Evolutionary conservation across 2,329 filamentous ascomycete species (phyloP), one percentile per base, ranked within the genome.

Genomic region (Coniochaeta hoffmannii): DNA sequence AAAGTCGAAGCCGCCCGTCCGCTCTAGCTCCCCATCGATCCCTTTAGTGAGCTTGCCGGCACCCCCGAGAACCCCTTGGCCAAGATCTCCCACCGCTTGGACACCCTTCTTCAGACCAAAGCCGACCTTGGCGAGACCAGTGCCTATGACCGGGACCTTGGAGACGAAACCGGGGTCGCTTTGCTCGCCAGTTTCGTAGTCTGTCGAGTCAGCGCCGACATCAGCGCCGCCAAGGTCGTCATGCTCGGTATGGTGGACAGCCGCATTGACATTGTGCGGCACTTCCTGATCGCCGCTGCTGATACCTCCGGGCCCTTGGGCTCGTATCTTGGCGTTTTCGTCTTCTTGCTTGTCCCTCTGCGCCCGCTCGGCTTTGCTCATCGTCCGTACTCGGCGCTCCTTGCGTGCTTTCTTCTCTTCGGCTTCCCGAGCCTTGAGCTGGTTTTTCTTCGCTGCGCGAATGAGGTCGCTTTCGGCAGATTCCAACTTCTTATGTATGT

Each of bases 391-490:
- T 56, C 76, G 78, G 30, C 71, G 66, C 50, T 77, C 71, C 56
- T 76, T 81, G n/a, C 85, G 82, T 1, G 75, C 72, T 60, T 80
- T 80, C 66, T 88, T 91, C 41, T 85, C 86, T 7, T 83, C 81
- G 53, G 82, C 81, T 53, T 78, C 77, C 55, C 78, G 68, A 64
- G 84, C 77, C 66, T 93, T 87, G n/a, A 87, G 73, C 62, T 97
- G 85, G 14, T 84, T 85, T 67, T 86, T 90, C 66, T 91, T 92
- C 55, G 89, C 92, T 49, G 78, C 78, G 57, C 85, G 86, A 62
- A 99, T 89, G 38, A 99, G 75, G 22, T 90, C 84, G 0, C 90
- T 97, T 70, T 97, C 88, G 1, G 93, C 93, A 9, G 72, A 72
- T 66, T 99, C 94, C 0, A 99, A 80, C 55, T 77, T 75, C 41